Evolutionary conservation across 169 alveolate genomes (phyloP), one percentile per base, ranked within the genome.

Genomic region (Blepharisma undulans): DNA sequence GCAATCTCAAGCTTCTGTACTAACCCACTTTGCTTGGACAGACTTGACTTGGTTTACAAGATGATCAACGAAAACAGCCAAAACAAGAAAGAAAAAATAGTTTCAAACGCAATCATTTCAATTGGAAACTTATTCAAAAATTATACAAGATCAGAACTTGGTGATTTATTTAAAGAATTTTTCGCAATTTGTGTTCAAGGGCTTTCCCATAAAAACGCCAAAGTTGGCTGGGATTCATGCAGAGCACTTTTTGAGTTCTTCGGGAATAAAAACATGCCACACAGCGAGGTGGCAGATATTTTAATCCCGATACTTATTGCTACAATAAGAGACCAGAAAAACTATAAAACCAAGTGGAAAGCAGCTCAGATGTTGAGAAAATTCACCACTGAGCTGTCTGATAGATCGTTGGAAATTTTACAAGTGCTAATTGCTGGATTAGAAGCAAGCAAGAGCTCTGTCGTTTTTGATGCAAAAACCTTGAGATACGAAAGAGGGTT

Each of bases 171-270:
- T 74, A 22, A 22, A 25, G 33, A 74, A 74, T 29, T 74, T 74
- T 74, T 74, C 48, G 80, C 8, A 5, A 74, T 74, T 25, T 74
- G 80, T 5, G 33, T 74, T 25, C 29, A 74, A 29, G 80, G 80
- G 10, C 80, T 74, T 18, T 29, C 80, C 27, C 80, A 74, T 74
- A 74, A 74, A 74, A 74, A 74, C 80, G 80, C 80, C 80, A 74
- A 74, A 74, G 80, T 74, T 74, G 80, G 80, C 80, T 74, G 80
- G 80, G 80, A 74, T 25, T 22, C 80, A 25, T 74, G 80, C 80
- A 29, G 36, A 74, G 80, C 80, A 18, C 80, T 74, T 74, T 22
- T 74, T 14, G 33, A 74, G 80, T 25, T 74, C 48, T 74, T 74
- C 18, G 80, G 80, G 12, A 74, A 74, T 29, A 25, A 22, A 22